A percentile compares a stretch with the other conserved stretches of the same genome.
Conservation (phyloP, 176 grass and related monocot genomes). For the Carex kokanica region DNA sequence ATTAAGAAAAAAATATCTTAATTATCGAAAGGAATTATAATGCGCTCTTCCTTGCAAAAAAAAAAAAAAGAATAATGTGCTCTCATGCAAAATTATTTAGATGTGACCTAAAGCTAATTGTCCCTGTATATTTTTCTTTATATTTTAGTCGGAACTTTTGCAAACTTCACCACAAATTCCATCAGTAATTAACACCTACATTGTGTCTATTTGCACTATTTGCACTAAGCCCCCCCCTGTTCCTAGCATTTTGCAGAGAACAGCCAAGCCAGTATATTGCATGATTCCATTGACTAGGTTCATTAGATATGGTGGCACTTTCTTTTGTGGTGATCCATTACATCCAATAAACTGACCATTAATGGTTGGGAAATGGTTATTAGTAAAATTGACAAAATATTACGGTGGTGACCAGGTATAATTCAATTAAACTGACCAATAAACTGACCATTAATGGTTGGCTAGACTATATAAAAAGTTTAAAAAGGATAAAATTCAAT, state of each 20-base stretch:
- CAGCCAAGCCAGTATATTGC: not conserved
- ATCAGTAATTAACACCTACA: not conserved
- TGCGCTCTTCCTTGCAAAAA: not conserved
- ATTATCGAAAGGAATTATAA: not conserved
- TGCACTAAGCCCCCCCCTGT: not conserved
- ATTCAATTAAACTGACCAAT: too few relatives aligned
- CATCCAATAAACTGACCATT: too few relatives aligned
- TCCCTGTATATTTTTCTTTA: not conserved
- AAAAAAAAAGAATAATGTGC: not conserved
- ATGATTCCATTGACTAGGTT: not conserved
- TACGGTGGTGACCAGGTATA: not conserved
- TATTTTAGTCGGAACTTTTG: not conserved
- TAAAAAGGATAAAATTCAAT: too few relatives aligned
- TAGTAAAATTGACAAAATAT: not conserved
- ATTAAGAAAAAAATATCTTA: not conserved
- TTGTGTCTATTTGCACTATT: not conserved
- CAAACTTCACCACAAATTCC: not conserved
- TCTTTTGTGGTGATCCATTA: not conserved
- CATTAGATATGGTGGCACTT: not conserved
- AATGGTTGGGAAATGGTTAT: not conserved
- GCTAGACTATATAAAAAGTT: too few relatives aligned
- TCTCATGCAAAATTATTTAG: constrained; percentile 1
- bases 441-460: too few relatives aligned
- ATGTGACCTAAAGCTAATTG: not conserved
- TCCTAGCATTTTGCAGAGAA: not conserved